phyloP scores from a whole-genome alignment of 345 rosid genomes.

The Camelina laxa region DNA sequence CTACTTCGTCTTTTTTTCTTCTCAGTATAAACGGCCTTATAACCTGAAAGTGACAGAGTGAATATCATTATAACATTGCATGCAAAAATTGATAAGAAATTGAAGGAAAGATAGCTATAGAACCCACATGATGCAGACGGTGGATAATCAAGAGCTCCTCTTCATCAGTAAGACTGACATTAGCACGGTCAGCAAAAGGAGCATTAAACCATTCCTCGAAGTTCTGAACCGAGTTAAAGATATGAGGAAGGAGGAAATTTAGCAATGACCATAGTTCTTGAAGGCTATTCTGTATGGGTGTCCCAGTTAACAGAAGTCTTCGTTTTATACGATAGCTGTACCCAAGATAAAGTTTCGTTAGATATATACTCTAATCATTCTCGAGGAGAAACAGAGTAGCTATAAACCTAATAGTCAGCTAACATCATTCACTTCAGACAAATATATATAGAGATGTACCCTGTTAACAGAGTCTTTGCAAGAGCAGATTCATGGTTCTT shows the following conservation, averaged over 20 bases:
- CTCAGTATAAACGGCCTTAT: conserved; percentile 98
- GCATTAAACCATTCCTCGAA: conserved; percentile 99
- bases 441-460: conserved; percentile 56
- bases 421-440: conserved; percentile 26
- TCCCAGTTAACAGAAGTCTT: conserved; percentile 94
- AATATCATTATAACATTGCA: conserved; percentile 15
- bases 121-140: conserved; percentile 90
- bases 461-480: conserved; percentile 76
- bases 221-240: conserved; percentile 87
- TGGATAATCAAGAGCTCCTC: conserved; percentile 92
- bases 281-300: conserved; percentile 98
- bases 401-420: background rate
- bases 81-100: conserved; percentile 13
- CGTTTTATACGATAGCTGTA: conserved; percentile 92
- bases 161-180: conserved; percentile 87
- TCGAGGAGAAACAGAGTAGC: conserved; percentile 12
- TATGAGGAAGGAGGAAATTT: conserved; percentile 94
- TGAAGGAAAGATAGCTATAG: conserved; percentile 35
- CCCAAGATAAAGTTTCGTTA: conserved; percentile 39
- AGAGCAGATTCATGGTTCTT: conserved; percentile 98
- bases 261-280: conserved; percentile 98
- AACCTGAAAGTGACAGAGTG: conserved; percentile 61
- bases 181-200: conserved; percentile 93
- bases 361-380: conserved; percentile 28
- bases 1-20: conserved; percentile 98